Evolutionary conservation across 805 yeast species (phyloP), one percentile per base, ranked within the genome.

Genomic region (Cyberlindnera mississippiensis): DNA sequence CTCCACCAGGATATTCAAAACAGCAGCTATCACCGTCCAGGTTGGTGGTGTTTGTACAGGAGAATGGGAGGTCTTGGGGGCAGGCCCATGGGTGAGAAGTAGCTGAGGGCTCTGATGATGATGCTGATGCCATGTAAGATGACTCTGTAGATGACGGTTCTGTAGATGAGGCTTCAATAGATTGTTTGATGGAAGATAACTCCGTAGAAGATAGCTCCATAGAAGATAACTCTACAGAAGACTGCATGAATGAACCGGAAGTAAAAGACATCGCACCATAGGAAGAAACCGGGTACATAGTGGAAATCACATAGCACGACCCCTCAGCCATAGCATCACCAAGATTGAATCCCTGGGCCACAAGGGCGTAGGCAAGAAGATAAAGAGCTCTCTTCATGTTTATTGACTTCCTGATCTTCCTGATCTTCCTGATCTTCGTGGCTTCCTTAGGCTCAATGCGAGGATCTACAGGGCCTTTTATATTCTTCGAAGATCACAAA

Each of bases 1-100:
- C 71, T 6, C 97, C 97, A 35, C 95, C 91, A 9, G 90, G 90
- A 36, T 76, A 75, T 57, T 89, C 96, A 60, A 81, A 86, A 64
- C 97, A 90, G 58, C 97, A 90, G 3, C 77, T 58, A 59, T 87
- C 80, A 0, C 60, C n/a, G n/a, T n/a, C 65, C 3, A 77, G 68
- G 2, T 67, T 70, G 0, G 85, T 73, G 5, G 68, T 57, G 51
- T 81, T 80, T 15, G 73, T 55, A 54, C 93, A 85, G 7, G 85
- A 72, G 28, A 75, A 57, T 1, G 91, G 90, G 2, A 69, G 45
- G 49, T 78, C 73, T 1, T n/a, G n/a, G n/a, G 89, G 86, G 55
- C 89, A 82, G 7, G 33, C 7, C 4, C 42, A 28, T 22, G 37
- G 8, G 14, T n/a, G 33, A 16, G 14, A 12, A 6, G 19, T 29